Evolutionary conservation across 176 grass and related monocot genomes (phyloP).

Genomic region (Aegilops speltoides): DNA sequence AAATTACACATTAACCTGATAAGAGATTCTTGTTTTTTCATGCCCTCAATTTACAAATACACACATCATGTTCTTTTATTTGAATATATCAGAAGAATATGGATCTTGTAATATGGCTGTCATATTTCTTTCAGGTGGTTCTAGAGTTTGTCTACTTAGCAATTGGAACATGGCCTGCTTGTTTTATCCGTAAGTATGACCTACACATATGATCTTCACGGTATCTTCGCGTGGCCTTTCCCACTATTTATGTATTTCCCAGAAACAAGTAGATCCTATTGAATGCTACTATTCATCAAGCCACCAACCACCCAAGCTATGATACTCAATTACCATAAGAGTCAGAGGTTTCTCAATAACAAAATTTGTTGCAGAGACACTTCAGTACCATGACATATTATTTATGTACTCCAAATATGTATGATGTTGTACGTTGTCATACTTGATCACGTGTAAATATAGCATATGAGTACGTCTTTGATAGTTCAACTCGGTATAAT

Average conservation of each 20-base stretch:
- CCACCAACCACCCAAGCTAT: neutral
- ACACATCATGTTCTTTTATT: neutral
- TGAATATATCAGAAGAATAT: neutral
- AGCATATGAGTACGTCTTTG: neutral
- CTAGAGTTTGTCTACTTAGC: conserved; percentile 51
- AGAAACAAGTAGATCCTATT: neutral
- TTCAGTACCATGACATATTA: neutral
- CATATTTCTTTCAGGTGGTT: conserved; percentile 40
- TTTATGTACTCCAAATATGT: neutral
- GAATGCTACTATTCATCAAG: neutral
- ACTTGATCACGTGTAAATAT: neutral
- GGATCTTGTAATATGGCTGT: neutral
- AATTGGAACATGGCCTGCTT: conserved; percentile 29
- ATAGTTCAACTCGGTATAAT: neutral
- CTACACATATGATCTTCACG: neutral
- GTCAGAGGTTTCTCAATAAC: neutral
- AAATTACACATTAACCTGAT: neutral
- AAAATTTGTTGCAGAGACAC: neutral
- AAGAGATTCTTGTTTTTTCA: neutral
- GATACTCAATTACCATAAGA: neutral
- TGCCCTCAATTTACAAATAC: neutral
- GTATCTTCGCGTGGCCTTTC: neutral
- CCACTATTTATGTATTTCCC: neutral
- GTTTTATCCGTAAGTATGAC: conserved; percentile 41
- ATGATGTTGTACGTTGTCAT: neutral